Evolutionary conservation across 2,329 filamentous ascomycete species (phyloP).

Genomic region (Fusarium equiseti): DNA sequence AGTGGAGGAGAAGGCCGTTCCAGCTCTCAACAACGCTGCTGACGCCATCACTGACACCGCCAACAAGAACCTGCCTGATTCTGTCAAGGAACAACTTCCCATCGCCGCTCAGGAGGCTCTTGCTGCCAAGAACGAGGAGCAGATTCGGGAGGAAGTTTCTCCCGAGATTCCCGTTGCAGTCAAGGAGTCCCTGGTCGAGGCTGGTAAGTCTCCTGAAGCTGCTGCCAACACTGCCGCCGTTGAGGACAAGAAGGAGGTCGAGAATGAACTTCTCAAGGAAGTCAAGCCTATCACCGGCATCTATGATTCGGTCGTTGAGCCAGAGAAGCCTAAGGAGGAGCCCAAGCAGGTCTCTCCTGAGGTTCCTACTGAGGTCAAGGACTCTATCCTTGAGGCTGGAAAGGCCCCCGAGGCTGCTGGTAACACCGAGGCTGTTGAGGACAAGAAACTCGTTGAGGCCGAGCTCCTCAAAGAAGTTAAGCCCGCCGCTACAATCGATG

Average conservation of each 20-base stretch:
- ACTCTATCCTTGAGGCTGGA: slow-evolving; percentile 76
- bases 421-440: slow-evolving; percentile 72
- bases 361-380: slow-evolving; percentile 68
- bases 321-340: slow-evolving; percentile 38
- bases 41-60: slow-evolving; percentile 55
- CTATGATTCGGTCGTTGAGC: slow-evolving; percentile 38
- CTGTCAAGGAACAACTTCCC: slow-evolving; percentile 65
- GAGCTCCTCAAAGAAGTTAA: slow-evolving; percentile 77
- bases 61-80: slow-evolving; percentile 64
- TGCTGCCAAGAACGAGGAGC: slow-evolving; percentile 57
- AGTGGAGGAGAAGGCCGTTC: slow-evolving; percentile 54
- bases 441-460: slow-evolving; percentile 77
- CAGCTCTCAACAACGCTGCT: slow-evolving; percentile 54
- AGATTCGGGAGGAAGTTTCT: slow-evolving; percentile 59
- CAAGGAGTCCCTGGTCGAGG: slow-evolving; percentile 67
- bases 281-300: slow-evolving; percentile 57
- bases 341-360: slow-evolving; percentile 52
- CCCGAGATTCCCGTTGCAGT: slow-evolving; percentile 67
- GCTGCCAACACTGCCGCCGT: slow-evolving; percentile 76
- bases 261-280: slow-evolving; percentile 78
- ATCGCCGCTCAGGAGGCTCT: slow-evolving; percentile 63
- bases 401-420: slow-evolving; percentile 75
- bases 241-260: slow-evolving; percentile 78
- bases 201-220: slow-evolving; percentile 76
- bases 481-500: slow-evolving; percentile 54